Percentiles rank a stretch among this genome's conserved stretches.
These are phyloP conservation scores for Plasmodium fragile DNA, from an alignment of 169 alveolate genomes.

Conservation along the genomic window DNA sequence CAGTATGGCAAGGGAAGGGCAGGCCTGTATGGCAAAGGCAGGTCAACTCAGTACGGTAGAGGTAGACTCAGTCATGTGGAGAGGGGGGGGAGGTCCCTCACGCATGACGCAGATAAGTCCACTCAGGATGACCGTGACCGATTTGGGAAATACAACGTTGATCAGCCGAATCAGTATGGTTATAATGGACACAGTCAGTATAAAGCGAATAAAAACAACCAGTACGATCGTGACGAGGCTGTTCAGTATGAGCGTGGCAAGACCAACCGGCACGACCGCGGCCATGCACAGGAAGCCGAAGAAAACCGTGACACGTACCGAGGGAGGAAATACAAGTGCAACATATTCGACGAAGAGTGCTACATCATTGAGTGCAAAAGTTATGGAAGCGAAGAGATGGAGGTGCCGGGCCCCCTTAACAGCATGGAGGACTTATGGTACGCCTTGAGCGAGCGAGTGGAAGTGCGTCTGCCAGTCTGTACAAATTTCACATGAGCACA, in stretches of 20 bases:
- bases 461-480: background rate
- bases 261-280: background rate
- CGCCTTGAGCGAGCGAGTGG: background rate
- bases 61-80: background rate
- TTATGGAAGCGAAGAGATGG: constrained; percentile 35
- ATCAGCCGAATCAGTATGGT: background rate
- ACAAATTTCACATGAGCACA: background rate
- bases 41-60: no score
- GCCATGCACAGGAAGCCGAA: background rate
- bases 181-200: background rate
- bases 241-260: background rate
- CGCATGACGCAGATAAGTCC: background rate
- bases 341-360: constrained; percentile 45
- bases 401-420: constrained; percentile 11
- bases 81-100: no score
- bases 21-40: no score
- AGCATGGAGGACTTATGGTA: constrained; percentile 36
- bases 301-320: background rate
- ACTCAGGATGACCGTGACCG: background rate
- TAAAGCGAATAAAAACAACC: background rate
- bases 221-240: background rate
- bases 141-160: background rate
- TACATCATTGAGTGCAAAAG: constrained; percentile 20
- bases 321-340: constrained; percentile 15
- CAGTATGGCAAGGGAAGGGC: background rate